These are phyloP conservation scores for Chlamydomonas incerta DNA, from an alignment of 139 green algal species.

Conservation along the genomic window DNA sequence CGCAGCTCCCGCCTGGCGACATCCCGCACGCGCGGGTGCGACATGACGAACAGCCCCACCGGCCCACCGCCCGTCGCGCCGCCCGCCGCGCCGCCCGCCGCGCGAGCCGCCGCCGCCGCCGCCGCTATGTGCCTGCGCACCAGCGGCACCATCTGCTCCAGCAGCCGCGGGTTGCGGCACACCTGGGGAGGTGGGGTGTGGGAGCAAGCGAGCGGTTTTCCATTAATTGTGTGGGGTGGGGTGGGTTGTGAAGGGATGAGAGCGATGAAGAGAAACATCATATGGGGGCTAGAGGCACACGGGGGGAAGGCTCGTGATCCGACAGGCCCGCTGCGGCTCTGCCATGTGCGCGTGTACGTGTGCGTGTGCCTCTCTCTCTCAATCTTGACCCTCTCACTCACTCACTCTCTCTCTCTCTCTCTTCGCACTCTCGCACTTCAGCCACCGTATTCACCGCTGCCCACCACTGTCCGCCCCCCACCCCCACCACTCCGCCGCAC, in stretches of 20 bases:
- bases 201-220: neutral
- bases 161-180: slow-evolving; percentile 17
- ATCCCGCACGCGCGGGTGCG: slow-evolving; percentile 20
- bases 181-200: neutral
- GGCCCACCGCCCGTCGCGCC: neutral
- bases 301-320: too few relatives aligned
- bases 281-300: too few relatives aligned
- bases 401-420: neutral
- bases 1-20: slow-evolving; percentile 12
- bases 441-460: too few relatives aligned
- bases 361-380: too few relatives aligned
- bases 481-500: neutral
- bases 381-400: too few relatives aligned
- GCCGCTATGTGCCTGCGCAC: neutral
- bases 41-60: slow-evolving; percentile 15
- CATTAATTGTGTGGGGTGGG: too few relatives aligned
- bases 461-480: neutral
- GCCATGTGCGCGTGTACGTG: too few relatives aligned
- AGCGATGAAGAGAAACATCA: too few relatives aligned
- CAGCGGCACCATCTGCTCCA: slow-evolving; percentile 20
- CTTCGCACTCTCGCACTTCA: neutral
- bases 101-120: too few relatives aligned
- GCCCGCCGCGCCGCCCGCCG: neutral
- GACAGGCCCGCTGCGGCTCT: too few relatives aligned
- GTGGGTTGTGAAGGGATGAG: too few relatives aligned